These are phyloP conservation scores for Yamadazyma sp. DNA, from an alignment of 1,139 yeast genomes.

Conservation along the genomic window DNA sequence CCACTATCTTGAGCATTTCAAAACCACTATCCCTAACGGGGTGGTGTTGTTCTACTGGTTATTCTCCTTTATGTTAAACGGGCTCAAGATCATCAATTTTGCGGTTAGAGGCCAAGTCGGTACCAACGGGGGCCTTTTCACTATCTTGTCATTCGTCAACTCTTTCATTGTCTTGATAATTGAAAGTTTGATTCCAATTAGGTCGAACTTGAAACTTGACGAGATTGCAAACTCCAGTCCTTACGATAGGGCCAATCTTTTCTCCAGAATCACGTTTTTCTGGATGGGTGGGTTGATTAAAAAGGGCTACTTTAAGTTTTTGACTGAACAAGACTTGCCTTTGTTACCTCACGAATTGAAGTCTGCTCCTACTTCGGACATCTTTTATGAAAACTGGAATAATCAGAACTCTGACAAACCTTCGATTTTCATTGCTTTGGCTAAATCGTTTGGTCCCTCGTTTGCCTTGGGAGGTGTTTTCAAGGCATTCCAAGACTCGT, in stretches of 20 bases:
- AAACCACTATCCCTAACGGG: conserved; percentile 65
- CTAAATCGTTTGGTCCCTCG: conserved; percentile 67
- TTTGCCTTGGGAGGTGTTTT: conserved; percentile 74
- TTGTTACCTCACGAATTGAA: conserved; percentile 67
- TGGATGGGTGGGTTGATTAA: conserved; percentile 96
- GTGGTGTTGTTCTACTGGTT: conserved; percentile 78
- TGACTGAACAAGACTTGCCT: conserved; percentile 80
- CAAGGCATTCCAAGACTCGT: conserved; percentile 73
- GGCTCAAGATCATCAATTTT: conserved; percentile 43
- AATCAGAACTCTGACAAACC: conserved; percentile 45
- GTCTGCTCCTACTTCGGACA: conserved; percentile 48
- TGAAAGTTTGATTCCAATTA: conserved; percentile 52
- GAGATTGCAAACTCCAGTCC: conserved; percentile 52
- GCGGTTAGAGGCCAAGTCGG: conserved; percentile 43
- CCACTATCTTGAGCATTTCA: conserved; percentile 72
- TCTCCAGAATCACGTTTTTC: conserved; percentile 73
- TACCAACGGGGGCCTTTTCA: conserved; percentile 39
- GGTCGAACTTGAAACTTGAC: conserved; percentile 39
- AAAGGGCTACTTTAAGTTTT: conserved; percentile 71
- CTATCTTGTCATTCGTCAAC: conserved; percentile 49
- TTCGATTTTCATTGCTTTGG: conserved; percentile 63
- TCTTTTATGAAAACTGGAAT: conserved; percentile 65
- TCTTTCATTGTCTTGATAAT: conserved; percentile 51
- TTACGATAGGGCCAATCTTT: conserved; percentile 77
- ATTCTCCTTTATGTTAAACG: conserved; percentile 44